phyloP scores from a whole-genome alignment of 2,329 filamentous ascomycete species.

The Hymenoscyphus albidus region DNA sequence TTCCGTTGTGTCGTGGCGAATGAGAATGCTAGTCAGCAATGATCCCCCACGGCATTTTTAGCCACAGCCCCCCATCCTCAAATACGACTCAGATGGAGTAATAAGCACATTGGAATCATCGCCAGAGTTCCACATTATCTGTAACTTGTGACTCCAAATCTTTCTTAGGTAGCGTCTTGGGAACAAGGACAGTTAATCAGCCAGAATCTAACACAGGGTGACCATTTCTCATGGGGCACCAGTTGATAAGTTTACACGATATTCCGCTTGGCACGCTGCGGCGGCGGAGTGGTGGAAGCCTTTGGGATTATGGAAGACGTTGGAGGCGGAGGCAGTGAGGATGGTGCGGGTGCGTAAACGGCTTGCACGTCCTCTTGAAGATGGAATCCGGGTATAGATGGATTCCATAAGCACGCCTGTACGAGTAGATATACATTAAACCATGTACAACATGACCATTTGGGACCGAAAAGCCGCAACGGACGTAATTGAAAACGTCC shows the following conservation, averaged over 20 bases:
- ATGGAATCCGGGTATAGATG: neutral
- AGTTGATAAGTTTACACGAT: neutral
- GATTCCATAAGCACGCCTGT: neutral
- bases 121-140: neutral
- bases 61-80: constrained; percentile 5
- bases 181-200: neutral
- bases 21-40: constrained; percentile 2
- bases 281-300: neutral
- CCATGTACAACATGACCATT: neutral
- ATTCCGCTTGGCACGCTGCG: neutral
- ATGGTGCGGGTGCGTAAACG: neutral
- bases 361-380: neutral
- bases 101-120: neutral
- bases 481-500: neutral
- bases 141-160: neutral
- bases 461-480: neutral
- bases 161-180: neutral
- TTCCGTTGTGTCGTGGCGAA: constrained; percentile 6
- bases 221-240: neutral
- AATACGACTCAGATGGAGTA: constrained; percentile 6
- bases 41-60: constrained; percentile 4
- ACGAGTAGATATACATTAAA: neutral
- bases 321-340: neutral
- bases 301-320: neutral
- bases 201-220: neutral